Conservation (phyloP, 306 rosid genomes). For the Citrullus colocynthis region DNA sequence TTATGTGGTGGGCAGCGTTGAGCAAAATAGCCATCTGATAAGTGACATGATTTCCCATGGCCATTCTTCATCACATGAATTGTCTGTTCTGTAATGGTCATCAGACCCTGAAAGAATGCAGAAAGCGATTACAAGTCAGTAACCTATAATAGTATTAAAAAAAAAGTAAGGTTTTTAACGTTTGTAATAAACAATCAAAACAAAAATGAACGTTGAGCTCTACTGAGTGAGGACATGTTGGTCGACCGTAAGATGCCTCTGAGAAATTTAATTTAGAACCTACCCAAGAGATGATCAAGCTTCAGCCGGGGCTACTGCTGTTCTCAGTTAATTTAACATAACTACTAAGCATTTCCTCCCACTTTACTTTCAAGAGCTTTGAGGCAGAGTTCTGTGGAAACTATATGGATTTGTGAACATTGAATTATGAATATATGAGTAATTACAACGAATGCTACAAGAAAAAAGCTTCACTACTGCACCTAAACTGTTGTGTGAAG, state of each 20-base stretch:
- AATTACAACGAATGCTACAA: neutral
- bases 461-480: neutral
- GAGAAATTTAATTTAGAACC: neutral
- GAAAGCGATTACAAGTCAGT: neutral
- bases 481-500: constrained; percentile 8
- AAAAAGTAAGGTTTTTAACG: neutral
- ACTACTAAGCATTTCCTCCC: neutral
- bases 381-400: neutral
- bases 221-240: neutral
- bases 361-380: neutral
- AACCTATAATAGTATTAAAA: neutral
- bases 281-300: neutral
- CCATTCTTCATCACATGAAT: neutral
- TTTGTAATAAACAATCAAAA: neutral
- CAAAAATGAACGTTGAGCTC: neutral
- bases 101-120: neutral
- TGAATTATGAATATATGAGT: neutral
- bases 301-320: neutral
- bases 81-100: neutral
- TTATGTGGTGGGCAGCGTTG: neutral
- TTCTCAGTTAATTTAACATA: neutral
- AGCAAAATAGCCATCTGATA: neutral
- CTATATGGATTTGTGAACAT: neutral
- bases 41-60: neutral
- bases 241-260: neutral